Conservation (phyloP, 2,329 filamentous ascomycete genomes). For the Aspergillus floridensis region DNA sequence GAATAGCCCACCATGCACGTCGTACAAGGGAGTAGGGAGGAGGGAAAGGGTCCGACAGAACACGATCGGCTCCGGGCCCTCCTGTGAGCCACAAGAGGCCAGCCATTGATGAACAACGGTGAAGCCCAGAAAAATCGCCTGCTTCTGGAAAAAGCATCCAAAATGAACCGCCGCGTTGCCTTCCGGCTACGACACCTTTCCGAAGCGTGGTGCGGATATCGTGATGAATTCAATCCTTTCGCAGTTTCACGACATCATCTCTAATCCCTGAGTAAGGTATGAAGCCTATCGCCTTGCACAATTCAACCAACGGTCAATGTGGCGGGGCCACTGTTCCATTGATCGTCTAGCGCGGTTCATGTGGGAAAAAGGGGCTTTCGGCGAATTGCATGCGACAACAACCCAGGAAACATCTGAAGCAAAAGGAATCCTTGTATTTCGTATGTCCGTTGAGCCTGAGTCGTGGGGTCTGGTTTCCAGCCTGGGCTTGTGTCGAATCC, state of each 20-base stretch:
- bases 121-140: conserved; percentile 5
- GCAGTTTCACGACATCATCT: conserved; percentile 11
- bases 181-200: conserved; percentile 10
- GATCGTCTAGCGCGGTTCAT: not conserved
- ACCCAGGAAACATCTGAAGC: conserved; percentile 3
- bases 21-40: conserved; percentile 20
- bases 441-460: conserved; percentile 8
- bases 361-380: not conserved
- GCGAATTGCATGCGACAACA: conserved; percentile 1
- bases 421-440: conserved; percentile 5
- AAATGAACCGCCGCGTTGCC: conserved; percentile 10
- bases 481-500: conserved; percentile 1
- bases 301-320: conserved; percentile 4
- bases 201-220: conserved; percentile 15
- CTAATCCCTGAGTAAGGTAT: conserved; percentile 7
- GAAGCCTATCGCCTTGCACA: conserved; percentile 4
- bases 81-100: conserved; percentile 10
- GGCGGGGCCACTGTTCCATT: conserved; percentile 4
- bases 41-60: conserved; percentile 9
- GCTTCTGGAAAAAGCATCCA: conserved; percentile 11
- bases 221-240: conserved; percentile 22
- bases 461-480: conserved; percentile 1
- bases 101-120: conserved; percentile 1
- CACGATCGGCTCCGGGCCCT: conserved; percentile 5
- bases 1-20: conserved; percentile 19